Conservation (phyloP, 2,329 filamentous ascomycete species). For the Ophiosphaerella narmari region DNA sequence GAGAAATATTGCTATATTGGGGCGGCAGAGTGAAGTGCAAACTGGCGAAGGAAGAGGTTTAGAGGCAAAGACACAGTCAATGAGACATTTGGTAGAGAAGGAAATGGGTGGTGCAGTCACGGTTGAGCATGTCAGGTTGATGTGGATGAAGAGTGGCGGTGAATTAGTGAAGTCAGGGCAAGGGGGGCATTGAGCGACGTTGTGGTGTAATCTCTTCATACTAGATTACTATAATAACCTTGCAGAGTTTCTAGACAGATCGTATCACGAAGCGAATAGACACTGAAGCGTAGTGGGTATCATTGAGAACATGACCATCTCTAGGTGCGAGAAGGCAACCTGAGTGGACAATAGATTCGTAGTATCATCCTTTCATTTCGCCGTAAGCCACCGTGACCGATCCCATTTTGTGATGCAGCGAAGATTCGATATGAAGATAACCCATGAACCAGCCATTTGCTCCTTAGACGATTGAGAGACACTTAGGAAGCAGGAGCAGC, state of each 20-base stretch:
- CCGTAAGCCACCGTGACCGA: conserved; percentile 39
- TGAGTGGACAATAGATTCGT: conserved; percentile 40
- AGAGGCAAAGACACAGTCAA: conserved; percentile 63
- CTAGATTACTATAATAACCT: too few relatives aligned
- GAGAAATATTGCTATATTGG: conserved; percentile 80
- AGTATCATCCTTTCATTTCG: conserved; percentile 47
- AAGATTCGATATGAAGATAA: conserved; percentile 32
- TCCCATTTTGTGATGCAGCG: conserved; percentile 43
- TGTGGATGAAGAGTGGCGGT: conserved; percentile 59
- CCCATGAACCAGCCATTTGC: conserved; percentile 21
- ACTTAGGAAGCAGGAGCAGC: conserved; percentile 45
- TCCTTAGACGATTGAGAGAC: conserved; percentile 27
- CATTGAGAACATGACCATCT: conserved; percentile 40
- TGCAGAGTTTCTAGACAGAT: not conserved
- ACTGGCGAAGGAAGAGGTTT: conserved; percentile 58
- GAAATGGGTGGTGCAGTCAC: conserved; percentile 50
- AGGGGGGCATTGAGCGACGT: conserved; percentile 44
- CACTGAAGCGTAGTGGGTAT: conserved; percentile 44
- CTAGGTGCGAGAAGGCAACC: conserved; percentile 27
- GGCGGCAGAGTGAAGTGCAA: conserved; percentile 55
- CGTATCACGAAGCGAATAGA: conserved; percentile 2
- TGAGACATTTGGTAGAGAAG: conserved; percentile 64
- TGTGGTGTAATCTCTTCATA: too few relatives aligned
- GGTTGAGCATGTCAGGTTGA: conserved; percentile 49
- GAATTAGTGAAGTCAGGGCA: conserved; percentile 52